These are phyloP conservation scores for Cryptococcus wingfieldii DNA, from an alignment of 1,284 basidiomycete genomes.

Conservation along the genomic window DNA sequence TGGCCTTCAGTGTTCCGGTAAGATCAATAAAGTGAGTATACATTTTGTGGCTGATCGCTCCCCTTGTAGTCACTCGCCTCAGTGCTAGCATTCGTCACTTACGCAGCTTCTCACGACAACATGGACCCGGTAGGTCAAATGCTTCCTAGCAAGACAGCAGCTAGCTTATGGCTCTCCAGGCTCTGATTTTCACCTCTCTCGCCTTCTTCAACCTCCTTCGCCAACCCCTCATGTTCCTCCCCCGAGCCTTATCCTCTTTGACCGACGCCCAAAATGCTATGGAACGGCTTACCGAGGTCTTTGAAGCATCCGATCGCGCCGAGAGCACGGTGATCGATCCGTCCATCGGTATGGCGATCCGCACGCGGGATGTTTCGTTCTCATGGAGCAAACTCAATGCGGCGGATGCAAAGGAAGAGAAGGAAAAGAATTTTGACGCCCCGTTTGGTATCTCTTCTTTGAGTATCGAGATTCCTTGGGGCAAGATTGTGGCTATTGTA, in stretches of 20 bases:
- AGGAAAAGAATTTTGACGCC: conserved; percentile 13
- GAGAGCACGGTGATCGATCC: conserved; percentile 54
- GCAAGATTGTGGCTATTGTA: conserved; percentile 73
- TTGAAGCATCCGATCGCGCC: conserved; percentile 69
- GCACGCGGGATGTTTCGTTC: conserved; percentile 65
- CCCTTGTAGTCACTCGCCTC: conserved; percentile 57
- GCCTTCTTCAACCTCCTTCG: conserved; percentile 63
- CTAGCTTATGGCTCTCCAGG: conserved; percentile 1
- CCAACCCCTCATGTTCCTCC: conserved; percentile 53
- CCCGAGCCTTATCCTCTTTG: conserved; percentile 68
- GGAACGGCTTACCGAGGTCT: conserved; percentile 63
- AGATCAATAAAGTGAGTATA: too few species aligned
- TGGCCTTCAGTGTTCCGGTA: conserved; percentile 59
- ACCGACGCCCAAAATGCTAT: conserved; percentile 74
- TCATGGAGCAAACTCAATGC: conserved; percentile 59
- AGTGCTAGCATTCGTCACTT: conserved; percentile 80
- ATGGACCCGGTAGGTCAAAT: conserved; percentile 50
- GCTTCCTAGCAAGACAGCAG: too few species aligned
- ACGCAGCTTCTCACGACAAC: conserved; percentile 63
- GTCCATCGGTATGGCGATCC: conserved; percentile 58
- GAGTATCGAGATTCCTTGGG: conserved; percentile 62
- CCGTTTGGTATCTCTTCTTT: conserved; percentile 63
- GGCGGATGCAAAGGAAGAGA: not conserved
- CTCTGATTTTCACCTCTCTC: conserved; percentile 70
- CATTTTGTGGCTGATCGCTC: too few species aligned